A percentile compares a stretch with the other conserved stretches of the same genome.
These are phyloP conservation scores for Penicillium maclennaniae DNA, from an alignment of 495 filamentous ascomycete species.

Conservation along the genomic window DNA sequence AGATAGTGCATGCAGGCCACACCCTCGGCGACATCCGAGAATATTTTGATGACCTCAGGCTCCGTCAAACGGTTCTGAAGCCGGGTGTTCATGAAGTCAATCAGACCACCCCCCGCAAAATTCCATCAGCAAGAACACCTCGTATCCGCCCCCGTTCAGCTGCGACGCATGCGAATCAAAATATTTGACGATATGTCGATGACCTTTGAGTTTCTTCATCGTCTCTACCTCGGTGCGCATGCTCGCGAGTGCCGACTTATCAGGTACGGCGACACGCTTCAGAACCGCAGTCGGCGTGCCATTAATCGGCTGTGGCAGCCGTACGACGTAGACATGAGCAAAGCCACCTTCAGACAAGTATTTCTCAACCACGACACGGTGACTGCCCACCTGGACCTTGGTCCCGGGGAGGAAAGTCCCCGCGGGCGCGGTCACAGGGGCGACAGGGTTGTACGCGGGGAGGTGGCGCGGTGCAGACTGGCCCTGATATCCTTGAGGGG, in stretches of 20 bases:
- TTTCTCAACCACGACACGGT: slow-evolving; percentile 93
- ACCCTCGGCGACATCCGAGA: slow-evolving; percentile 90
- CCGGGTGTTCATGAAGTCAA: slow-evolving; percentile 99
- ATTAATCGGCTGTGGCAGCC: slow-evolving; percentile 70
- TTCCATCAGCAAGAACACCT: slow-evolving; percentile 98
- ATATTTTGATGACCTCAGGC: slow-evolving; percentile 95
- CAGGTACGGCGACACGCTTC: slow-evolving; percentile 96
- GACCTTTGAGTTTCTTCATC: slow-evolving; percentile 98
- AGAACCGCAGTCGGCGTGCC: slow-evolving; percentile 83
- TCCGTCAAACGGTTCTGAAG: slow-evolving; percentile 95
- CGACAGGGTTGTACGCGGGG: slow-evolving; percentile 38
- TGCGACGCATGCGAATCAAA: slow-evolving; percentile 97
- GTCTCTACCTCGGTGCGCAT: slow-evolving; percentile 99
- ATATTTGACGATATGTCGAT: slow-evolving; percentile 93
- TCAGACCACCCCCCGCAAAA: slow-evolving; percentile 83
- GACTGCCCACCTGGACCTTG: slow-evolving; percentile 90
- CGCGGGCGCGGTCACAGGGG: slow-evolving; percentile 56
- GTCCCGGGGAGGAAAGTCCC: slow-evolving; percentile 92
- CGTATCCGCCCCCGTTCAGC: slow-evolving; percentile 86
- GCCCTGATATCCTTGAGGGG: slow-evolving; percentile 28
- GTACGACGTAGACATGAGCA: slow-evolving; percentile 96
- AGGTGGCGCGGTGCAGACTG: slow-evolving; percentile 31
- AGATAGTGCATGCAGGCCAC: slow-evolving; percentile 99
- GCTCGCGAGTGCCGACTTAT: slow-evolving; percentile 86
- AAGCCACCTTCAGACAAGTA: slow-evolving; percentile 98